Evolutionary conservation across 106 monocot genomes (phyloP), one percentile per base, ranked within the genome.

Genomic region (Amphibolis antarctica): DNA sequence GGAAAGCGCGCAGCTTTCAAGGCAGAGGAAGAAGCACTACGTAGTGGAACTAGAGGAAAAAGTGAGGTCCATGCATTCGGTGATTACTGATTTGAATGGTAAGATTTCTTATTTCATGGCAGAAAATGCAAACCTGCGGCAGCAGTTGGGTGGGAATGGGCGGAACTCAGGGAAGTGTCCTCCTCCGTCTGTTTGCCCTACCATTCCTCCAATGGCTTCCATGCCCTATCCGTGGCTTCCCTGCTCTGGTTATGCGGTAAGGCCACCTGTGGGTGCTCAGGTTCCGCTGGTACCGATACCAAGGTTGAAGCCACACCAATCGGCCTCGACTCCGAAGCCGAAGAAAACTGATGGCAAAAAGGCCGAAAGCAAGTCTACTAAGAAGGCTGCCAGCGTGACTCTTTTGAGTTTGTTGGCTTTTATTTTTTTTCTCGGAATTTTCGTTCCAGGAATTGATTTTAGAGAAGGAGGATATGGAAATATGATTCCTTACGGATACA

Each of bases 271-370:
- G 2, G 83, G 81, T 18, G 46, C 82, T 11, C 82, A 70, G 4
- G 74, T 82, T 53, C 92, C 88, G 12, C 70, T 89, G 66, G 70
- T 94, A 24, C 89, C 93, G 6, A 89, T 94, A 31, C 89, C 89
- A 9, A 74, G 73, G 52, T 63, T 89, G 75, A 89, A 84, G 74
- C 60, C 78, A 11, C 88, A 85, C 64, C 77, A 73, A 48, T 55
- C 81, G 0, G 65, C 64, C 0, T 62, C 78, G 12, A 76, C 71
- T 21, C 53, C 75, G 1, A 86, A 75, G 69, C 64, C 58, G 0
- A 86, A 65, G 63, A 85, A 78, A 62, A 29, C 74, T 0, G 66
- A 66, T 45, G 21, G 23, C 24, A 74, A 53, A 44, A 68, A 68
- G 50, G 10, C 61, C 19, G 61, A 67, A 20, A 58, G 25, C 60